Percentiles rank a stretch among this genome's conserved stretches.
These are phyloP conservation scores for Bipolaris gigantea DNA, from an alignment of 2,329 filamentous ascomycete species.

Conservation along the genomic window DNA sequence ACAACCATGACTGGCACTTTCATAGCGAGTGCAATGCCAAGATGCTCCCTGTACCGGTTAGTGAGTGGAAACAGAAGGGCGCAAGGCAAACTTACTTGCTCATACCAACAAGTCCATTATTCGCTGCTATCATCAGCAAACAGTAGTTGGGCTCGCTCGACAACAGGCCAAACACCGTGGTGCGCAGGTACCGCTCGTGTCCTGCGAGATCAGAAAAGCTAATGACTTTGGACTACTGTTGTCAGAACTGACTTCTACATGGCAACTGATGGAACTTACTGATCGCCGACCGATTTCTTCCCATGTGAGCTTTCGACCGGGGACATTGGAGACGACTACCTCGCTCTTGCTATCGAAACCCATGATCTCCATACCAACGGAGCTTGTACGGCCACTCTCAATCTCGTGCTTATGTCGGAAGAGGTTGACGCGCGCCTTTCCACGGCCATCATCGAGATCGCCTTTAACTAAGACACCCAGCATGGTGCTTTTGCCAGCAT, in stretches of 20 bases:
- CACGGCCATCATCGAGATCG: slow-evolving; percentile 89
- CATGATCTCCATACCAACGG: slow-evolving; percentile 96
- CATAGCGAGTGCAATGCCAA: slow-evolving; percentile 89
- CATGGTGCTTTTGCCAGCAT: slow-evolving; percentile 96
- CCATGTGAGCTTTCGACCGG: slow-evolving; percentile 89
- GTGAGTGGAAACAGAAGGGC: not conserved
- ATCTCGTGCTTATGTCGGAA: slow-evolving; percentile 99
- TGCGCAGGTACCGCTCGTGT: slow-evolving; percentile 92
- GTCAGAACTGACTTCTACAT: slow-evolving; percentile 13
- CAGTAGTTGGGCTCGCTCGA: slow-evolving; percentile 98
- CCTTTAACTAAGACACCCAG: slow-evolving; percentile 95
- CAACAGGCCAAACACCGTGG: slow-evolving; percentile 92
- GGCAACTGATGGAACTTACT: slow-evolving; percentile 42
- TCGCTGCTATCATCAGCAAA: slow-evolving; percentile 95
- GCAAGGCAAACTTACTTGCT: slow-evolving; percentile 62
- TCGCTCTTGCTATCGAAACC: slow-evolving; percentile 88
- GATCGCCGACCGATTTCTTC: slow-evolving; percentile 95
- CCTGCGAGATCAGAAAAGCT: slow-evolving; percentile 94
- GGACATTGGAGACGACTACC: slow-evolving; percentile 77
- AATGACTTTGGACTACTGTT: slow-evolving; percentile 76
- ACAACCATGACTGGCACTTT: slow-evolving; percentile 98
- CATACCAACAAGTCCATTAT: slow-evolving; percentile 97
- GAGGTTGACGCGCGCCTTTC: slow-evolving; percentile 89
- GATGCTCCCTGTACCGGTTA: slow-evolving; percentile 65
- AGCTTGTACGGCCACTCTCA: slow-evolving; percentile 91